These are phyloP conservation scores for Chaetothyriales sp. DNA, from an alignment of 2,329 filamentous ascomycete species.

Conservation along the genomic window DNA sequence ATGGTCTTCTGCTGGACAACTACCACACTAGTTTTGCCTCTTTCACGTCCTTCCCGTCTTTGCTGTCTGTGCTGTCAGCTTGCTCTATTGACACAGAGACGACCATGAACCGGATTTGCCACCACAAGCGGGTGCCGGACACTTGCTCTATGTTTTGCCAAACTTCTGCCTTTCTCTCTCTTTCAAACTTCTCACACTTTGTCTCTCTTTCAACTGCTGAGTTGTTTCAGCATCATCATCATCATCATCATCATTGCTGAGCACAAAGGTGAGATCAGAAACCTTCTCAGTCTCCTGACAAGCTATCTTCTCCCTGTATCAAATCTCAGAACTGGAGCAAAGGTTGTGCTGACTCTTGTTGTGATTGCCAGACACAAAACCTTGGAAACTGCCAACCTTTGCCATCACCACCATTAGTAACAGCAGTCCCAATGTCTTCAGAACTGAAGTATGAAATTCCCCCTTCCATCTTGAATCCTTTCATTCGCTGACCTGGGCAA, in stretches of 20 bases:
- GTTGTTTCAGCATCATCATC: background rate
- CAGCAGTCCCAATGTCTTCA: no score
- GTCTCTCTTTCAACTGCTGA: background rate
- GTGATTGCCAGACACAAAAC: background rate
- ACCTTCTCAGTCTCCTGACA: background rate
- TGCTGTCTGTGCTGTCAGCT: background rate
- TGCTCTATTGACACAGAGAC: background rate
- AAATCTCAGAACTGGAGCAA: background rate
- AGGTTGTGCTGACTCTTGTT: background rate
- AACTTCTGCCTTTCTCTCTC: no score
- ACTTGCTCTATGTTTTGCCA: no score
- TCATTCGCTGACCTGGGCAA: background rate
- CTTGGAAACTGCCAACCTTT: background rate
- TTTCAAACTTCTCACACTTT: no score
- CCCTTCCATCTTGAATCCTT: background rate
- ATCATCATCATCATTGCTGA: background rate
- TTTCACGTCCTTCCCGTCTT: background rate
- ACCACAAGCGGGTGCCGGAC: no score
- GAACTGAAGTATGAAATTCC: background rate
- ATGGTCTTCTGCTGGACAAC: background rate
- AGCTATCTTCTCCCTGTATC: background rate
- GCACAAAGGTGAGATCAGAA: background rate
- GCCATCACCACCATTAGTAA: no score
- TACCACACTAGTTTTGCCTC: background rate
- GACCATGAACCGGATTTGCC: background rate